Evolutionary conservation across 2,329 filamentous ascomycete species (phyloP).

Genomic region (Fusarium pseudoanthophilum): DNA sequence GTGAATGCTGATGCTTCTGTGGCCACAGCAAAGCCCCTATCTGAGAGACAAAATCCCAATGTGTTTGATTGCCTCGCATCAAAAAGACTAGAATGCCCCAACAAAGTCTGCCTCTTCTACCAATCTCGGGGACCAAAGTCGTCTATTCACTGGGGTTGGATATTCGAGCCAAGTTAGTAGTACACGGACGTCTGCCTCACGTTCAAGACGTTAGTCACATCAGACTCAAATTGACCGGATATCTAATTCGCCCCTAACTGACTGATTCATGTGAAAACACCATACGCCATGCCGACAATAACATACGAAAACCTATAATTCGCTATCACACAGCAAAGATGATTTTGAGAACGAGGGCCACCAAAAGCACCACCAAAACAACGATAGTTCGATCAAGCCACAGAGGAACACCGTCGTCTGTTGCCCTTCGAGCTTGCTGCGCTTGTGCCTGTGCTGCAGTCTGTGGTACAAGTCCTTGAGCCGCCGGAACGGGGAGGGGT

Average conservation of each 20-base stretch:
- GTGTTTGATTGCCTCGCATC: neutral
- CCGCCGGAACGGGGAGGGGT: slow-evolving; percentile 15
- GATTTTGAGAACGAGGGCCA: slow-evolving; percentile 74
- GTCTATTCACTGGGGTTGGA: neutral
- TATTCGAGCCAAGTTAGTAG: neutral
- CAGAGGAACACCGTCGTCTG: slow-evolving; percentile 65
- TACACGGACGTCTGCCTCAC: neutral
- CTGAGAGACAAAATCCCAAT: neutral
- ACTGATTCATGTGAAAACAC: slow-evolving; percentile 3
- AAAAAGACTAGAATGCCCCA: neutral
- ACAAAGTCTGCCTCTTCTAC: neutral
- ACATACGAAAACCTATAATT: neutral
- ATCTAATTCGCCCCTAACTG: slow-evolving; percentile 37
- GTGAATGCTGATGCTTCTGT: neutral
- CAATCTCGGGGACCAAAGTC: neutral
- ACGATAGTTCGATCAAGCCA: slow-evolving; percentile 88
- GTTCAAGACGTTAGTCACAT: neutral
- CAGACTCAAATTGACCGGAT: slow-evolving; percentile 33
- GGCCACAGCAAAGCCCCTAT: neutral
- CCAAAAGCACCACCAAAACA: slow-evolving; percentile 74
- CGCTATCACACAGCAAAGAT: slow-evolving; percentile 48
- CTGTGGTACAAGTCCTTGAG: slow-evolving; percentile 15
- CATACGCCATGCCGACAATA: slow-evolving; percentile 13
- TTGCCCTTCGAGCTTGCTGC: slow-evolving; percentile 37
- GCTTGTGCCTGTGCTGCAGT: slow-evolving; percentile 17